A percentile compares a stretch with the other conserved stretches of the same genome.
phyloP scores from a whole-genome alignment of 805 yeast species.

The Ogataea philodendri region DNA sequence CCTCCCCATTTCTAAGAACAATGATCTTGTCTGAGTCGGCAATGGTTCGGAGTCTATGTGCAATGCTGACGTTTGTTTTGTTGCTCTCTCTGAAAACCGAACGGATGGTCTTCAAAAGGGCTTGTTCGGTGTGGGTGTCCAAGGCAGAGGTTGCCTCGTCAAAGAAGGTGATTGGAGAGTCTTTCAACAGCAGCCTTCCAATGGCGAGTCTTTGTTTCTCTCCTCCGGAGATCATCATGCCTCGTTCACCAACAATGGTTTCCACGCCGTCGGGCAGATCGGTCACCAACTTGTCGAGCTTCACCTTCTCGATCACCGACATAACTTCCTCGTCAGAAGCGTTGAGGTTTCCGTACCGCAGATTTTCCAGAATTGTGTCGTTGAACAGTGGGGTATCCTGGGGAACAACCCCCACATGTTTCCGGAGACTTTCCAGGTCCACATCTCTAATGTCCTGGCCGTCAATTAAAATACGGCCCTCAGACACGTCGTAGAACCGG shows the following conservation, averaged over 20 bases:
- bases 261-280: conserved; percentile 81
- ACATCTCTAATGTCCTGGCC: conserved; percentile 83
- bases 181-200: conserved; percentile 82
- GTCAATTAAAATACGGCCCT: conserved; percentile 79
- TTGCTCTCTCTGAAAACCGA: conserved; percentile 52
- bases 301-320: conserved; percentile 64
- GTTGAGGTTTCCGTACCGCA: conserved; percentile 75
- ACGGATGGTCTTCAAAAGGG: conserved; percentile 71
- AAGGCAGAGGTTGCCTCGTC: conserved; percentile 97
- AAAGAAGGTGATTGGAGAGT: conserved; percentile 86
- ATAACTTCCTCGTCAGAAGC: conserved; percentile 73
- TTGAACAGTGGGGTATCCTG: conserved; percentile 96
- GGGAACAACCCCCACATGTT: conserved; percentile 86
- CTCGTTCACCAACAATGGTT: conserved; percentile 93
- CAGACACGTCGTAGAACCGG: conserved; percentile 80
- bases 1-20: conserved; percentile 74
- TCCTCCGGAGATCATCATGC: conserved; percentile 99
- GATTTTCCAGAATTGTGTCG: conserved; percentile 83
- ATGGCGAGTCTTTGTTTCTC: conserved; percentile 95
- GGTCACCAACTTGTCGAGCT: conserved; percentile 56
- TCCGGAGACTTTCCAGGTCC: conserved; percentile 71
- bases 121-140: conserved; percentile 94
- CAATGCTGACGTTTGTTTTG: conserved; percentile 85
- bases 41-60: conserved; percentile 89
- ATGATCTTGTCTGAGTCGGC: conserved; percentile 94